Evolutionary conservation across 805 yeast species (phyloP).

Genomic region (Grigorovia jiainica): DNA sequence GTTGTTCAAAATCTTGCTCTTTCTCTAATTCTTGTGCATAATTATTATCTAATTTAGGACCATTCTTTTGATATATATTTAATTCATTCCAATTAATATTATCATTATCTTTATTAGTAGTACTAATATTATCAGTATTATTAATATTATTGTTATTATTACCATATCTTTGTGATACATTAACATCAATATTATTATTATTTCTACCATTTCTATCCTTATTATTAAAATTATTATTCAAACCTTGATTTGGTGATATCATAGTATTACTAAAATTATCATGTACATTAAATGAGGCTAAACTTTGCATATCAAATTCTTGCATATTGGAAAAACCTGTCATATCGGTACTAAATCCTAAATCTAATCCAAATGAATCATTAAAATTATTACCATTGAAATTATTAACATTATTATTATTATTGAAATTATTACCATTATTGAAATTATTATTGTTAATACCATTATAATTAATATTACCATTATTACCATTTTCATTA

Average conservation of each 20-base stretch:
- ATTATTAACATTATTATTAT: not conserved
- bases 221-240: slow-evolving; percentile 11
- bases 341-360: slow-evolving; percentile 8
- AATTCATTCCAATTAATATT: slow-evolving; percentile 15
- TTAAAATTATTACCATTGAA: slow-evolving; percentile 5
- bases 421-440: not conserved
- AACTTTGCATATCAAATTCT: slow-evolving; percentile 28
- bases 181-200: not conserved
- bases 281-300: slow-evolving; percentile 26
- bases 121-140: not conserved
- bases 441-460: not conserved
- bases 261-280: not conserved
- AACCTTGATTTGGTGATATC: slow-evolving; percentile 1
- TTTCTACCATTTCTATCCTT: not conserved
- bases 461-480: no score
- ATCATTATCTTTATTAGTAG: slow-evolving; percentile 4
- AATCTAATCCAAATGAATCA: slow-evolving; percentile 2
- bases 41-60: slow-evolving; percentile 13
- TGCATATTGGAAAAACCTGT: slow-evolving; percentile 13
- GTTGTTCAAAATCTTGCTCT: slow-evolving; percentile 3
- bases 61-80: slow-evolving; percentile 8
- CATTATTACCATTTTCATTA: slow-evolving; percentile 4
- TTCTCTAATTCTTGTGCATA: slow-evolving; percentile 14
- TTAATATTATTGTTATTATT: slow-evolving; percentile 16
- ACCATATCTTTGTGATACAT: slow-evolving; percentile 13